Evolutionary conservation across 192 early-diverging fungal species (phyloP).

Genomic region (Dimargaris cristalligena): DNA sequence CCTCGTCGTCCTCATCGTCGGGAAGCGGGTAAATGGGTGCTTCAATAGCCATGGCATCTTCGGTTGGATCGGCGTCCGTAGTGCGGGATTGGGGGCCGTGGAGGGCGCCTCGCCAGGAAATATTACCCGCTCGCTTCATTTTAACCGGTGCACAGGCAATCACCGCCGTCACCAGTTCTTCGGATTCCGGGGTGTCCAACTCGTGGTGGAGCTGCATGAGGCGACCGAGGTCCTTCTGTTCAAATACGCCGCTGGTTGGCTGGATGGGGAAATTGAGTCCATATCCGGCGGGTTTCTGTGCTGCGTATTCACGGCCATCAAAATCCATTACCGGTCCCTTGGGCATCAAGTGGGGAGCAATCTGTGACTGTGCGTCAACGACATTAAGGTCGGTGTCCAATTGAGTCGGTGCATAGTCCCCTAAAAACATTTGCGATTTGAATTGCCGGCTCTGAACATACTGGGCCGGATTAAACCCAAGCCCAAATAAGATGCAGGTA

Average conservation of each 20-base stretch:
- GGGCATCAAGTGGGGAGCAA: conserved; percentile 46
- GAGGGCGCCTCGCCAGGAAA: neutral
- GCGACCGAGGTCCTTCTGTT: conserved; percentile 31
- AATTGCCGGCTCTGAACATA: conserved; percentile 29
- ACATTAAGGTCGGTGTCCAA: conserved; percentile 46
- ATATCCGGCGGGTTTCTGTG: conserved; percentile 35
- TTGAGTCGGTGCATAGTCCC: conserved; percentile 52
- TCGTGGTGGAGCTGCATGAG: conserved; percentile 28
- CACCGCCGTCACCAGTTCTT: conserved; percentile 12
- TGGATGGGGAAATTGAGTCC: conserved; percentile 37
- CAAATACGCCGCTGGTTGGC: conserved; percentile 23
- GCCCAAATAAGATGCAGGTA: conserved; percentile 50
- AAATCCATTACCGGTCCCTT: conserved; percentile 42
- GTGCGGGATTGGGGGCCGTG: too few relatives aligned
- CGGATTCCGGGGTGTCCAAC: conserved; percentile 27
- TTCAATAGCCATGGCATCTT: conserved; percentile 18
- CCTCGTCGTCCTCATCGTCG: conserved; percentile 44
- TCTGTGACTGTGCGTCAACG: conserved; percentile 51
- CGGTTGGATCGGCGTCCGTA: conserved; percentile 3
- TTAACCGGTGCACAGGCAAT: neutral
- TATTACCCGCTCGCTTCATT: neutral
- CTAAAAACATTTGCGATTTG: conserved; percentile 61
- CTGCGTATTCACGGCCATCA: conserved; percentile 45
- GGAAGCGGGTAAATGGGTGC: conserved; percentile 30
- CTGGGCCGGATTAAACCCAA: conserved; percentile 29